Conservation (phyloP, 192 early-diverging fungal genomes). For the Allomyces javanicus region DNA sequence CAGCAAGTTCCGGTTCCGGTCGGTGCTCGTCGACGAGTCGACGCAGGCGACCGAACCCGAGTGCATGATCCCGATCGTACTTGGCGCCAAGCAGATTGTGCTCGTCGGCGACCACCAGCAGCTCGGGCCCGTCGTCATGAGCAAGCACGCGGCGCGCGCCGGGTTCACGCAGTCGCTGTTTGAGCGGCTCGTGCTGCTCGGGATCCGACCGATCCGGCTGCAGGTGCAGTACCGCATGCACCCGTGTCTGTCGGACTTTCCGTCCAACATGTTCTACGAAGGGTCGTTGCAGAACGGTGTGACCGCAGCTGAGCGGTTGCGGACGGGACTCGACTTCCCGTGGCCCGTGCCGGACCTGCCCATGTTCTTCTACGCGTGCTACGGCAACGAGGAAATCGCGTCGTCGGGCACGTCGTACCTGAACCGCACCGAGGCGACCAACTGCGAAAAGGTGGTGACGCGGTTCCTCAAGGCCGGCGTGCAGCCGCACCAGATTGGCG, state of each 20-base stretch:
- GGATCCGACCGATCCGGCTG: constrained; percentile 78
- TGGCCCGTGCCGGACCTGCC: constrained; percentile 89
- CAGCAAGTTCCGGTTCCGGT: constrained; percentile 68
- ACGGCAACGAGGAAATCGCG: constrained; percentile 91
- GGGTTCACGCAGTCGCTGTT: constrained; percentile 91
- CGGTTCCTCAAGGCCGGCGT: constrained; percentile 76
- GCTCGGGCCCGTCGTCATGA: constrained; percentile 91
- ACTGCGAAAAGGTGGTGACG: constrained; percentile 92
- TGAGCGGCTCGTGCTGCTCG: constrained; percentile 82
- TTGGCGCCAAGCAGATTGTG: constrained; percentile 87
- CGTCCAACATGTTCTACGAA: constrained; percentile 99
- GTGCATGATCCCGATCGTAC: constrained; percentile 91
- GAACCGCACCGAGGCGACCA: constrained; percentile 89
- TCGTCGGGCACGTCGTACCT: constrained; percentile 94
- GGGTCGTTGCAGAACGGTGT: constrained; percentile 95
- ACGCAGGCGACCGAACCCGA: constrained; percentile 95
- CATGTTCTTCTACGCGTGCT: constrained; percentile 84
- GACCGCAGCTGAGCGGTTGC: constrained; percentile 69
- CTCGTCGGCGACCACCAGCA: constrained; percentile 99
- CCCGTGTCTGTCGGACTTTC: constrained; percentile 94
- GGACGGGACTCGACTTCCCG: constrained; percentile 77
- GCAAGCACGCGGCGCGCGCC: constrained; percentile 85
- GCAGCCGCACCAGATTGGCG: constrained; percentile 75
- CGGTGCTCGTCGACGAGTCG: constrained; percentile 91
- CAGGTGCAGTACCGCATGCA: constrained; percentile 99